A percentile compares a stretch with the other conserved stretches of the same genome.
Evolutionary conservation across 768 basidiomycete species (phyloP).

Genomic region (Lentinula lateritia): DNA sequence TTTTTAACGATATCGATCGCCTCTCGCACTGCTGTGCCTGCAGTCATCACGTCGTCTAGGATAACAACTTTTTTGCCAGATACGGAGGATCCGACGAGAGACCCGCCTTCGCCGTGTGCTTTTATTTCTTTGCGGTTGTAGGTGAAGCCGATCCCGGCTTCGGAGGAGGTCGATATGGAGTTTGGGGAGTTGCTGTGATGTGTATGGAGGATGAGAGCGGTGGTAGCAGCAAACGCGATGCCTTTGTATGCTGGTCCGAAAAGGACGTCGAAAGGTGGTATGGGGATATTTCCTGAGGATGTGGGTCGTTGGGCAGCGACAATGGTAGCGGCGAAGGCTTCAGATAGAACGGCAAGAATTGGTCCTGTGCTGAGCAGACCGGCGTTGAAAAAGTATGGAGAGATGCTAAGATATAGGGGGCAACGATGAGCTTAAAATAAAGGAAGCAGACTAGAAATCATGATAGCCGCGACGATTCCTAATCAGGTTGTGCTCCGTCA

Average conservation of each 20-base stretch:
- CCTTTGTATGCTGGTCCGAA: constrained; percentile 99
- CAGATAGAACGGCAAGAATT: constrained; percentile 69
- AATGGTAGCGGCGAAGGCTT: constrained; percentile 83
- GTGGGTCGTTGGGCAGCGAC: constrained; percentile 36
- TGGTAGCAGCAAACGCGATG: constrained; percentile 86
- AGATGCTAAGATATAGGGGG: constrained; percentile 42
- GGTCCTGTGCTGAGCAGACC: constrained; percentile 82
- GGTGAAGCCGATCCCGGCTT: constrained; percentile 59
- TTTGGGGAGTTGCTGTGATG: constrained; percentile 39
- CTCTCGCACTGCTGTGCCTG: constrained; percentile 81
- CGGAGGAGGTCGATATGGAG: background rate
- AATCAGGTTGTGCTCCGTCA: background rate
- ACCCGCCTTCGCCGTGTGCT: constrained; percentile 93
- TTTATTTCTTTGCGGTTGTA: constrained; percentile 96
- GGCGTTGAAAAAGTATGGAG: constrained; percentile 98
- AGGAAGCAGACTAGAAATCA: too few relatives aligned
- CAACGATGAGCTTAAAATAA: too few relatives aligned
- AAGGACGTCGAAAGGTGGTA: constrained; percentile 68
- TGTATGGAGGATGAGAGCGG: constrained; percentile 69
- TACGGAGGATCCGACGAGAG: constrained; percentile 83
- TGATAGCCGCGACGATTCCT: too few relatives aligned
- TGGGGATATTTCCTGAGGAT: constrained; percentile 10
- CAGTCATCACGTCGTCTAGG: constrained; percentile 95
- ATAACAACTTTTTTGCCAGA: constrained; percentile 78
- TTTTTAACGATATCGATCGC: constrained; percentile 69